Evolutionary conservation across 106 monocot species (phyloP).

Genomic region (Dioscorea alata): DNA sequence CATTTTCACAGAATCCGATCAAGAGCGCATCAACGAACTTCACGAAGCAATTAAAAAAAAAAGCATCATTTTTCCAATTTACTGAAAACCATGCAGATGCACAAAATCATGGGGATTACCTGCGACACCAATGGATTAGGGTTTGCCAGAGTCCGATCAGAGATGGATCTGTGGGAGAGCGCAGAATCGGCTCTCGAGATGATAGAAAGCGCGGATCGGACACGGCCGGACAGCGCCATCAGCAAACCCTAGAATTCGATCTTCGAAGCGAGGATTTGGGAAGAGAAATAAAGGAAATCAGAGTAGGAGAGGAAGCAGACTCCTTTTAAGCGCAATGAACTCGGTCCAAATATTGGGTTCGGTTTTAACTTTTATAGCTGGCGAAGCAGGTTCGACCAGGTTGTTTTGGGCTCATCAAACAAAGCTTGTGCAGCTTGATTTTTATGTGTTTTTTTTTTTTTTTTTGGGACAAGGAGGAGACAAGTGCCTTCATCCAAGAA

Average conservation of each 20-base stretch:
- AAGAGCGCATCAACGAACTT: not conserved
- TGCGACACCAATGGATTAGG: conserved; percentile 3
- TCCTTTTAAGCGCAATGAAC: not conserved
- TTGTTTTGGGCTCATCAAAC: not conserved
- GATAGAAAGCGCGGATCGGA: conserved; percentile 35
- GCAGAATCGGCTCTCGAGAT: conserved; percentile 15
- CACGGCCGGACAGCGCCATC: conserved; percentile 29
- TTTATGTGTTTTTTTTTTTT: too few relatives aligned
- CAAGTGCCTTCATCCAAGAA: too few relatives aligned
- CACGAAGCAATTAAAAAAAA: not conserved
- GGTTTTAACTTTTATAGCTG: not conserved
- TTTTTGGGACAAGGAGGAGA: too few relatives aligned
- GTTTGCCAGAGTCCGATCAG: conserved; percentile 6
- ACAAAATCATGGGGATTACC: not conserved
- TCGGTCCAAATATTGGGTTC: not conserved
- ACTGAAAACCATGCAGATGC: too few relatives aligned
- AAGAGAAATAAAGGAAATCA: not conserved
- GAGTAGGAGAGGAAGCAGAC: not conserved
- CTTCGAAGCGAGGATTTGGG: not conserved
- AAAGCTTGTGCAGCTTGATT: too few relatives aligned
- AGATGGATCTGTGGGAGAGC: not conserved
- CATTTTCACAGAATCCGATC: too few relatives aligned
- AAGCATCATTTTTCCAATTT: not conserved
- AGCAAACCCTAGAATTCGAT: not conserved
- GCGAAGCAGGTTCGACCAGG: not conserved